Percentiles rank a stretch among this genome's conserved stretches.
phyloP scores from a whole-genome alignment of 495 filamentous ascomycete genomes.

The Corynascus novoguineensis region DNA sequence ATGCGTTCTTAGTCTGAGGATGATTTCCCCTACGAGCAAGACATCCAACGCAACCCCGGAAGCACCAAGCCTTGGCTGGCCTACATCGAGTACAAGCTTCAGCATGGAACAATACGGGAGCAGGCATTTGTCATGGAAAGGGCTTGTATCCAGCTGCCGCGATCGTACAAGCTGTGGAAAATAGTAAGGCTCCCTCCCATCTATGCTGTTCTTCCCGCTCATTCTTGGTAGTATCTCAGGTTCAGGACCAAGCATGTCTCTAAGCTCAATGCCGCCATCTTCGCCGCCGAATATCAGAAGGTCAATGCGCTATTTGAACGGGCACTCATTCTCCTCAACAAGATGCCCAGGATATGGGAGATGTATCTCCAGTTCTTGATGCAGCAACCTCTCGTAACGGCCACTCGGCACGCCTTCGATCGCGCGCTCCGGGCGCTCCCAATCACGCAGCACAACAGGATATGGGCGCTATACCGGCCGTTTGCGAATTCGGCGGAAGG shows the following conservation, averaged over 20 bases:
- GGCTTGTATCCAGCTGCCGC: constrained; percentile 79
- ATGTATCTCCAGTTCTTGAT: constrained; percentile 92
- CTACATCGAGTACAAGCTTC: constrained; percentile 87
- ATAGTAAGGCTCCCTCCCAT: constrained; percentile 52
- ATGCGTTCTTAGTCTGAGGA: constrained; percentile 62
- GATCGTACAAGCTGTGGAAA: constrained; percentile 99
- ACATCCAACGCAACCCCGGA: constrained; percentile 78
- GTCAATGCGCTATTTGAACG: constrained; percentile 95
- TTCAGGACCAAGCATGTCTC: constrained; percentile 78
- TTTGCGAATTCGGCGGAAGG: constrained; percentile 94
- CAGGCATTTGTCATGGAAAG: constrained; percentile 94
- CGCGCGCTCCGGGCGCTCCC: constrained; percentile 90
- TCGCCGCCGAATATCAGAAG: constrained; percentile 77
- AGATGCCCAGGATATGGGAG: constrained; percentile 98
- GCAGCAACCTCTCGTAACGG: constrained; percentile 86
- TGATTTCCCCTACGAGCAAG: constrained; percentile 93
- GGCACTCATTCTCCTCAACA: constrained; percentile 90
- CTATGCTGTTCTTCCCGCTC: constrained; percentile 8
- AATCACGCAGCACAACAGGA: constrained; percentile 92
- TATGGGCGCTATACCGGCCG: constrained; percentile 87
- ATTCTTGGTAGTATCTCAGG: constrained; percentile 65
- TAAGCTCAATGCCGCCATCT: constrained; percentile 76
- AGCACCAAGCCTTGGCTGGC: constrained; percentile 93
- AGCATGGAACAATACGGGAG: constrained; percentile 80
- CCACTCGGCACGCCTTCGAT: constrained; percentile 87